Evolutionary conservation across 2,329 filamentous ascomycete genomes (phyloP).

Genomic region (Coleophoma cylindrospora): DNA sequence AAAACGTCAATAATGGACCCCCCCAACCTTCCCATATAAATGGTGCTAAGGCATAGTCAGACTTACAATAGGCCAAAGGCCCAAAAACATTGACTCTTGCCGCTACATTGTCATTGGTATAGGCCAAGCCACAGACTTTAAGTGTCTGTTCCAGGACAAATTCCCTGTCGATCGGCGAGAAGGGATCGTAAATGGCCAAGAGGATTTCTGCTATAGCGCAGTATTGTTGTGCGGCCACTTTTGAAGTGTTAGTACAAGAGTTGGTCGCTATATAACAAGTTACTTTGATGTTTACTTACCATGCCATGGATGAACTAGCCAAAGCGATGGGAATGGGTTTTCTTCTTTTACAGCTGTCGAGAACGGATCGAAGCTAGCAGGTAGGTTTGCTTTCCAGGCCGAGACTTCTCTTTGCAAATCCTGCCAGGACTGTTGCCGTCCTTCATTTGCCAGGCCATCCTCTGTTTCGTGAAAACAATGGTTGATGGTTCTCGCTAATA

Average conservation of each 20-base stretch:
- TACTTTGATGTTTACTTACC: slow-evolving; percentile 24
- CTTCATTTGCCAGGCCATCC: slow-evolving; percentile 5
- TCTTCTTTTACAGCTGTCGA: slow-evolving; percentile 15
- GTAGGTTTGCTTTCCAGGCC: slow-evolving; percentile 28
- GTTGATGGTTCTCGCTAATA: slow-evolving; percentile 40
- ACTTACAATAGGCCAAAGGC: slow-evolving; percentile 40
- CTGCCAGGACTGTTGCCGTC: slow-evolving; percentile 1
- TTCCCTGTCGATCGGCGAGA: slow-evolving; percentile 3
- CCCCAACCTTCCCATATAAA: neutral
- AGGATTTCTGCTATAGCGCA: slow-evolving; percentile 27
- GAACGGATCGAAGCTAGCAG: slow-evolving; percentile 29
- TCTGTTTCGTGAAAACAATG: slow-evolving; percentile 24
- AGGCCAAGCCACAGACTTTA: slow-evolving; percentile 38
- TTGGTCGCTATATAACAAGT: neutral
- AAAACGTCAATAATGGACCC: neutral
- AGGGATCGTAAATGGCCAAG: slow-evolving; percentile 2
- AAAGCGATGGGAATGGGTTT: slow-evolving; percentile 30
- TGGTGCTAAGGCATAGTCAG: neutral
- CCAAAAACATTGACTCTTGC: slow-evolving; percentile 44
- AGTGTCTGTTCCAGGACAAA: slow-evolving; percentile 30
- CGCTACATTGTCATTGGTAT: slow-evolving; percentile 35
- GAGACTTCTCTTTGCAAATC: slow-evolving; percentile 11
- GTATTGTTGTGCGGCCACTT: slow-evolving; percentile 39
- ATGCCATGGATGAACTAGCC: slow-evolving; percentile 37
- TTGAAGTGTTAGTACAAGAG: neutral